Base-by-base conservation (phyloP, 768 basidiomycete genomes). In the Leccinum imitatum region DNA sequence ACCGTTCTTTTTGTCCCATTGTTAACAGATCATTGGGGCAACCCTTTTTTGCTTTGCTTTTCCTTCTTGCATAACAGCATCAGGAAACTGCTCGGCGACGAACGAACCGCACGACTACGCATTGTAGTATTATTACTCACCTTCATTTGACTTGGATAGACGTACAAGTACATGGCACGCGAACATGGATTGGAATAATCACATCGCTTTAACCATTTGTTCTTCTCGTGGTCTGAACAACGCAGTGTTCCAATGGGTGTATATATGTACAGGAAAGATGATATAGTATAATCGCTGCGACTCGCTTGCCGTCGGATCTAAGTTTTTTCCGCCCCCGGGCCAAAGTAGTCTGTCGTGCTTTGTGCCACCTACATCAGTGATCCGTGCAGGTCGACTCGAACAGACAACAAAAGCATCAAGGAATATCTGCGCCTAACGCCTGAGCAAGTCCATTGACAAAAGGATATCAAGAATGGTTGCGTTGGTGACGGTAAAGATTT, bases 171-270 rank as follows among this genome's bases (percentile, higher is more conserved):
- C n/a, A 17, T n/a, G 25, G n/a, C n/a, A 54, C 14, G 19, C 14
- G 14, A 15, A 54, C 47, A 63, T 39, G 52, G 25, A 62, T 37
- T 48, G 30, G 59, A 54, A 33, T 55, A 23, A 37, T 27, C 7
- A 21, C 10, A 33, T 30, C 5, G 27, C 44, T 51, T 6, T 50
- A 7, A 9, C 15, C n/a, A n/a, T 25, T 33, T 33, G 30, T 30
- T 30, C 30, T 30, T 27, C 6, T 27, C 25, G 25, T 27, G 25
- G 25, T 27, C 25, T 27, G 25, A 27, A 27, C 25, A 27, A 27
- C 25, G 25, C 25, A 27, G 25, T 27, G 25, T 7, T 7, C 25
- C 25, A 27, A 27, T 27, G 96, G 96, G 95, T 98, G 67, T 89
- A 84, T 63, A 6, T 27, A 27, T 27, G 25, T 27, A 27, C 25